A percentile compares a stretch with the other conserved stretches of the same genome.
phyloP scores from a whole-genome alignment of 1,284 basidiomycete genomes.

The Paramarasmius palmivorus region DNA sequence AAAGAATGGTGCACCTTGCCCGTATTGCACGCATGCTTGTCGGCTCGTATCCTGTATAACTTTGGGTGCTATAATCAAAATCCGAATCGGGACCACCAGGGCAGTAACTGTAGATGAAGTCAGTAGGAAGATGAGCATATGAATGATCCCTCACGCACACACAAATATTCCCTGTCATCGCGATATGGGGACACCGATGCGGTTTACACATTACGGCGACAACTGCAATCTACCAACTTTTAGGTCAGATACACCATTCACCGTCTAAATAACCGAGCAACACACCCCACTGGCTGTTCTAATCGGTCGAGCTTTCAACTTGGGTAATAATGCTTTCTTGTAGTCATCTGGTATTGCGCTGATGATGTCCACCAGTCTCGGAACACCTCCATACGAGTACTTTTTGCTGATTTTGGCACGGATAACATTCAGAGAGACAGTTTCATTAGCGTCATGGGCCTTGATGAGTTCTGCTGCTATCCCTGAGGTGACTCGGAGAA shows the following conservation, averaged over 20 bases:
- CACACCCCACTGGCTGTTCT: constrained; percentile 95
- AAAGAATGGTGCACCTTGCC: constrained; percentile 52
- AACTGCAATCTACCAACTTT: constrained; percentile 80
- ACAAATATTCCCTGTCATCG: constrained; percentile 99
- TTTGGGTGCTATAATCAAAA: constrained; percentile 99
- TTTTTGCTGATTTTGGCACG: constrained; percentile 91
- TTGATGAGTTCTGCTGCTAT: constrained; percentile 94
- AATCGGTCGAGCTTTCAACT: constrained; percentile 92
- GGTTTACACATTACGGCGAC: constrained; percentile 99
- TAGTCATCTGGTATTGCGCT: constrained; percentile 98
- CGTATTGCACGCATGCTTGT: constrained; percentile 99
- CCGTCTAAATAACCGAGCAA: constrained; percentile 12
- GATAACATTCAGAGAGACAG: constrained; percentile 87
- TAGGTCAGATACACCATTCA: constrained; percentile 13
- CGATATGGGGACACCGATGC: constrained; percentile 98
- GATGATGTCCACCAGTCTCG: constrained; percentile 96
- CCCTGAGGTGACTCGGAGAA: constrained; percentile 91
- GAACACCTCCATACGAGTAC: constrained; percentile 83
- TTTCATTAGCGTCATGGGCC: constrained; percentile 77
- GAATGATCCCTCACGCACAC: constrained; percentile 62
- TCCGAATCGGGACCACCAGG: constrained; percentile 99
- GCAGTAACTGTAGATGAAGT: constrained; percentile 73
- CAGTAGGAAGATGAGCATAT: not conserved
- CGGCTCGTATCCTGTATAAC: constrained; percentile 96
- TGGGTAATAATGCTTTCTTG: constrained; percentile 89